Percentiles rank a stretch among this genome's conserved stretches.
Conservation (phyloP, 495 filamentous ascomycete genomes). For the Trichoderma parareesei region DNA sequence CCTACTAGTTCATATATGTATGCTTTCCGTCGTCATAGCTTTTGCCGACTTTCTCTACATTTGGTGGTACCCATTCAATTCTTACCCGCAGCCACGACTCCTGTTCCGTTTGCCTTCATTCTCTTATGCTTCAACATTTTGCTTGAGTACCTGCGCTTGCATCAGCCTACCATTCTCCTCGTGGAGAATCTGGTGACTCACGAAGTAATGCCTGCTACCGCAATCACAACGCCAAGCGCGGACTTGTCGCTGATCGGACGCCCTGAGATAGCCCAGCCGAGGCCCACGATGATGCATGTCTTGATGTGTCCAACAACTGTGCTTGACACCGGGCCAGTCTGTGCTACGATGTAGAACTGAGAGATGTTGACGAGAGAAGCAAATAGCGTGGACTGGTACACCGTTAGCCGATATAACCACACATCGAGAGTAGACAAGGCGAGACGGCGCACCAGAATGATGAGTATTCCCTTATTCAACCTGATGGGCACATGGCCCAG, state of each 20-base stretch:
- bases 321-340: slow-evolving; percentile 59
- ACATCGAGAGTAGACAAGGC: slow-evolving; percentile 4
- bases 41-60: not conserved
- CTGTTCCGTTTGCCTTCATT: not conserved
- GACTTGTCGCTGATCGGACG: slow-evolving; percentile 44
- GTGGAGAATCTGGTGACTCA: slow-evolving; percentile 19
- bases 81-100: not conserved
- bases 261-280: slow-evolving; percentile 48
- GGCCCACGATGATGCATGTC: slow-evolving; percentile 50
- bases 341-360: slow-evolving; percentile 68
- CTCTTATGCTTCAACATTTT: slow-evolving; percentile 38
- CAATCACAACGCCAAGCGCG: slow-evolving; percentile 44
- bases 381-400: slow-evolving; percentile 46
- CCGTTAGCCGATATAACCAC: slow-evolving; percentile 10
- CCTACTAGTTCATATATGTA: not conserved
- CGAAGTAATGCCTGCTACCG: slow-evolving; percentile 47
- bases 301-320: slow-evolving; percentile 65
- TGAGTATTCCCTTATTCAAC: not conserved
- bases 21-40: no score
- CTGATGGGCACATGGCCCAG: not conserved
- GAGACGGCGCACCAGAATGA: not conserved
- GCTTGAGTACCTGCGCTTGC: slow-evolving; percentile 30
- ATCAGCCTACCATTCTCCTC: slow-evolving; percentile 11
- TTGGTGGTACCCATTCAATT: not conserved
- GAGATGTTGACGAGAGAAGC: slow-evolving; percentile 65